These are phyloP conservation scores for Plasmodium cynomolgi DNA, from an alignment of 169 alveolate genomes.

Conservation along the genomic window DNA sequence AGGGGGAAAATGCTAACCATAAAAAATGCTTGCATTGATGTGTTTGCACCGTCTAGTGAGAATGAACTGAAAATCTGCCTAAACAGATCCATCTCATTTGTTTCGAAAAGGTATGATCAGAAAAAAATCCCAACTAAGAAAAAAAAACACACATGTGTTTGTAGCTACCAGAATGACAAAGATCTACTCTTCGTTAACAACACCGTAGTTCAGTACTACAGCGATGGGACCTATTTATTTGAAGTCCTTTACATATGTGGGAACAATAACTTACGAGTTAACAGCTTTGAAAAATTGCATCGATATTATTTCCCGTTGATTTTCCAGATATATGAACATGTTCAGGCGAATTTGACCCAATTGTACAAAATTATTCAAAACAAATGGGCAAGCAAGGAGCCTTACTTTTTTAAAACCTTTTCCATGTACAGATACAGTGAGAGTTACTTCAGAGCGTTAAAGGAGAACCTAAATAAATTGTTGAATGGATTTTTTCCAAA, in stretches of 20 bases:
- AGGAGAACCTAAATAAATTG: conserved; percentile 48
- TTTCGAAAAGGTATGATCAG: neutral
- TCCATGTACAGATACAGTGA: conserved; percentile 14
- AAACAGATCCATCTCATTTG: conserved; percentile 37
- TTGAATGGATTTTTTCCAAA: conserved; percentile 40
- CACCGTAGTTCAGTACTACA: conserved; percentile 72
- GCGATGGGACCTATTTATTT: conserved; percentile 58
- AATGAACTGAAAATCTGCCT: conserved; percentile 63
- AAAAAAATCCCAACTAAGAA: neutral
- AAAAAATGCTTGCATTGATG: conserved; percentile 40
- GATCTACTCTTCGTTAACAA: conserved; percentile 56
- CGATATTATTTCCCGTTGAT: conserved; percentile 26
- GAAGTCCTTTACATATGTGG: conserved; percentile 69
- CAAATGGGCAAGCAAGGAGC: neutral
- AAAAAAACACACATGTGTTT: conserved; percentile 7
- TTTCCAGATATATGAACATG: conserved; percentile 43
- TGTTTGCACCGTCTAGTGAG: neutral
- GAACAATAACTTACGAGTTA: conserved; percentile 58
- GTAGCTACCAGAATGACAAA: conserved; percentile 11
- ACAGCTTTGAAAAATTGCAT: conserved; percentile 54
- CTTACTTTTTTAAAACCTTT: conserved; percentile 57
- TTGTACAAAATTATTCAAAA: conserved; percentile 37
- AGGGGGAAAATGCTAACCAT: conserved; percentile 68
- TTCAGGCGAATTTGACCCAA: conserved; percentile 17
- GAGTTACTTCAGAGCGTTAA: conserved; percentile 47